Evolutionary conservation across 306 rosid genomes (phyloP).

Genomic region (Ziziphus jujuba): DNA sequence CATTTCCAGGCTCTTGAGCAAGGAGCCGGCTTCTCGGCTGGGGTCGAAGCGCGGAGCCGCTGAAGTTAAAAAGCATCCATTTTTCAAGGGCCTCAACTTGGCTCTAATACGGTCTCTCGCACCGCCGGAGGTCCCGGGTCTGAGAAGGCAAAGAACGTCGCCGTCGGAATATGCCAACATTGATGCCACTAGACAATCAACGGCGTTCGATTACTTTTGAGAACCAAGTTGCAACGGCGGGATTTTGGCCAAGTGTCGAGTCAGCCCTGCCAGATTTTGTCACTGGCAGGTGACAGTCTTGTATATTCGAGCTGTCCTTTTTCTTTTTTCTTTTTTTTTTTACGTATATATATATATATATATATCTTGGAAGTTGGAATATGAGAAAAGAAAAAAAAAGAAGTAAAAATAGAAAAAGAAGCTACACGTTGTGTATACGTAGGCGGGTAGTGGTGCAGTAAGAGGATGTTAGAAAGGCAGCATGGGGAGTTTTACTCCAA

Average conservation of each 20-base stretch:
- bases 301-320: conserved; percentile 52
- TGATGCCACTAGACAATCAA: conserved; percentile 5
- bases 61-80: conserved; percentile 75
- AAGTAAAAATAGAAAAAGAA: not conserved
- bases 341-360: conserved; percentile 26
- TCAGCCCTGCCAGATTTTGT: conserved; percentile 45
- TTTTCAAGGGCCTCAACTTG: conserved; percentile 65
- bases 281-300: conserved; percentile 47
- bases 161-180: conserved; percentile 25
- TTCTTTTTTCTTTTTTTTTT: not conserved
- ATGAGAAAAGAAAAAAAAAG: not conserved
- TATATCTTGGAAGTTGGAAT: not conserved
- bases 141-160: conserved; percentile 46
- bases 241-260: conserved; percentile 46
- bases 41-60: conserved; percentile 98
- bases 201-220: conserved; percentile 50
- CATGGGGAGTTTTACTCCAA: too few species aligned
- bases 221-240: conserved; percentile 7
- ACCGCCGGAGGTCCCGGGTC: conserved; percentile 68
- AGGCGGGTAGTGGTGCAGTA: not conserved
- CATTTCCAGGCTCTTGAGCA: conserved; percentile 46
- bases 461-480: too few species aligned
- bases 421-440: not conserved
- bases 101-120: conserved; percentile 65
- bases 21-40: conserved; percentile 70